phyloP scores from a whole-genome alignment of 371 early-diverging fungal genomes.

The Neoconidiobolus thromboides region DNA sequence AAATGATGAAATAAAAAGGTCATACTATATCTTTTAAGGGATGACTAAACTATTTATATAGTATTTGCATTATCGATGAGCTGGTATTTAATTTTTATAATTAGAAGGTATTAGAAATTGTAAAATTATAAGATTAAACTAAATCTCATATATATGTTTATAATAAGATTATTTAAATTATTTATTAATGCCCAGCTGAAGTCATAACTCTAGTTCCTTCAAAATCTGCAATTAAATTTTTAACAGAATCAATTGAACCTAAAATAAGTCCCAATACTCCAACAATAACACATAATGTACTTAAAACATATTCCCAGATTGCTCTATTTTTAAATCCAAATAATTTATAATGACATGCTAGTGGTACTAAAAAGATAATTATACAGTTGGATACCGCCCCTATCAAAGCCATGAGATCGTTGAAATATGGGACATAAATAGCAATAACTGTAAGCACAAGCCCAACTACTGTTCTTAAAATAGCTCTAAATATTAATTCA shows the following conservation, averaged over 20 bases:
- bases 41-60: too few relatives aligned
- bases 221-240: slow-evolving; percentile 17
- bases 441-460: slow-evolving; percentile 32
- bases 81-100: too few relatives aligned
- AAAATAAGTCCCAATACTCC: slow-evolving; percentile 54
- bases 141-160: too few relatives aligned
- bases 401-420: slow-evolving; percentile 57
- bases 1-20: too few relatives aligned
- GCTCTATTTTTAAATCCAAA: slow-evolving; percentile 40
- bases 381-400: slow-evolving; percentile 60
- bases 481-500: slow-evolving; percentile 32
- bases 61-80: too few relatives aligned
- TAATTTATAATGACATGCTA: slow-evolving; percentile 51
- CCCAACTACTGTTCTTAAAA: slow-evolving; percentile 32
- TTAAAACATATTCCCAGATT: slow-evolving; percentile 29
- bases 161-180: too few relatives aligned
- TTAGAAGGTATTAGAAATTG: too few relatives aligned
- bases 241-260: slow-evolving; percentile 51
- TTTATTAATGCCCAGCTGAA: not conserved
- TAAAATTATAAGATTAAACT: too few relatives aligned
- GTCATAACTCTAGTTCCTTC: not conserved
- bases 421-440: slow-evolving; percentile 56
- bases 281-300: slow-evolving; percentile 28
- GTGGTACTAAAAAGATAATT: slow-evolving; percentile 66
- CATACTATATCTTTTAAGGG: too few relatives aligned